Evolutionary conservation across 164 flowering plant species (phyloP), one percentile per base, ranked within the genome.

Genomic region (Tetrastigma voinierianum): DNA sequence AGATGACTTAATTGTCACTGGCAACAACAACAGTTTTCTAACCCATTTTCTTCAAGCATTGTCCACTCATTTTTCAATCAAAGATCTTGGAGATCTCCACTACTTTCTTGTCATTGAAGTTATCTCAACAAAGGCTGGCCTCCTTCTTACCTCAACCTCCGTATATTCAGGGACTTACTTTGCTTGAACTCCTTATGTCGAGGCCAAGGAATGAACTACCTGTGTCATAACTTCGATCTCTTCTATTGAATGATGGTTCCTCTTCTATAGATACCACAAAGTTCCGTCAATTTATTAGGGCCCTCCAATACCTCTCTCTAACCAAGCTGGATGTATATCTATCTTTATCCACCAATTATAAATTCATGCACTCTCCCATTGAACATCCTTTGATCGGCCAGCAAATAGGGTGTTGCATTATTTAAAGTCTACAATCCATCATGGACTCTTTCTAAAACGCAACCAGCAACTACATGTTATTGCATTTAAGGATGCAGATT

Each of bases 401-500:
- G n/a, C 5, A 43, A 1, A 66, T 58, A 13, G 65, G 59, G 17
- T 65, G 9, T 16, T 57, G 10, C 44, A 46, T 9, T 70, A 55
- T 23, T 23, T 64, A 15, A 54, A 56, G 16, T 16, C 16, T 2
- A 63, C 55, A 15, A 13, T 40, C 9, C 16, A 7, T 51, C 49
- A 48, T 51, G 71, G 65, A 1, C 46, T 67, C 14, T 16, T 12
- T 12, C 24, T 59, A 45, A 9, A 1, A n/a, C 2, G 3, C 1
- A 15, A 13, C 1, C 51, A 4, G 4, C 57, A 3, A 15, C 20
- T 66, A 11, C n/a, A 1, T 14, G 18, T 68, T 0, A 5, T 1
- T 24, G 65, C 64, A 14, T 70, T n/a, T 57, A n/a, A 32, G 0
- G 62, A 70, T 65, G 48, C 64, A 1, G 65, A 70, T 59, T 70